Percentiles rank a stretch among this genome's conserved stretches.
Conservation (phyloP, 352 stramenopile species). For the Lagenidium sp. region DNA sequence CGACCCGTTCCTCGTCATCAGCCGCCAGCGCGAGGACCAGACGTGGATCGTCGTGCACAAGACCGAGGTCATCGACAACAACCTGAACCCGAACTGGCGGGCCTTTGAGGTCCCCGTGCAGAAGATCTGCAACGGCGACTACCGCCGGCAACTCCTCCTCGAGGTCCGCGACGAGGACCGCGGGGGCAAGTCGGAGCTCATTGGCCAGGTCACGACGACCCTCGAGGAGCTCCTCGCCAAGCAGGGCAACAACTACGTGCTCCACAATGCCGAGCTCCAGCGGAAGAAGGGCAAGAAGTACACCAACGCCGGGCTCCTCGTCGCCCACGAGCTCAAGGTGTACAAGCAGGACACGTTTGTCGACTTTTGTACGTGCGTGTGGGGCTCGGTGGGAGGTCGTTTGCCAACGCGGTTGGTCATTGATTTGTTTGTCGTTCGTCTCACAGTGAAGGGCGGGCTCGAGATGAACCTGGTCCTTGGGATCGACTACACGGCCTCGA, state of each 20-base stretch:
- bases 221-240: conserved; percentile 52
- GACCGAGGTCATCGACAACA: conserved; percentile 64
- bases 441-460: conserved; percentile 55
- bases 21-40: conserved; percentile 40
- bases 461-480: conserved; percentile 81
- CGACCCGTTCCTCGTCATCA: conserved; percentile 53
- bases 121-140: conserved; percentile 73
- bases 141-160: conserved; percentile 49
- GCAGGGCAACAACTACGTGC: conserved; percentile 33
- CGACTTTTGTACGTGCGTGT: conserved; percentile 35
- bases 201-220: conserved; percentile 51
- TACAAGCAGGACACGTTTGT: conserved; percentile 45
- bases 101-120: conserved; percentile 45
- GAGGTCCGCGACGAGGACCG: conserved; percentile 82
- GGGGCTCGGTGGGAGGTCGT: too few relatives aligned
- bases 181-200: conserved; percentile 51
- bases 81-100: conserved; percentile 61
- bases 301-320: conserved; percentile 44
- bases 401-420: too few relatives aligned
- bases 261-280: conserved; percentile 47
- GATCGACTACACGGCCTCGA: conserved; percentile 74
- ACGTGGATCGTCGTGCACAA: conserved; percentile 49
- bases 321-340: conserved; percentile 24
- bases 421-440: too few relatives aligned
- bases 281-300: conserved; percentile 69